Base-by-base conservation (phyloP, 345 rosid genomes). In the Lepidium aucheri region DNA sequence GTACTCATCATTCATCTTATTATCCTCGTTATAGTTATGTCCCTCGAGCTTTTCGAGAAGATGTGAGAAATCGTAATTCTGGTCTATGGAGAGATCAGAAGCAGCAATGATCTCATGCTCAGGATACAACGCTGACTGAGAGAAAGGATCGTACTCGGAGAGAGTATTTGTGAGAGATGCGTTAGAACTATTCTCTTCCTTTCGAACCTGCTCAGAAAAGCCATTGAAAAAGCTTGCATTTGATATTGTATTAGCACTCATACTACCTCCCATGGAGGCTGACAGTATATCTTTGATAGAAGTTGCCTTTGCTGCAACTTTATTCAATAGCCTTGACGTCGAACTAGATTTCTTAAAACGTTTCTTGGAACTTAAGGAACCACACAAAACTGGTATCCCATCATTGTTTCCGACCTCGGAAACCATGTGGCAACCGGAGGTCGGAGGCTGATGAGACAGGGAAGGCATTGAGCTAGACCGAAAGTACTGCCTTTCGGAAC, bases 261-360 rank as follows among this genome's bases (percentile, higher is more conserved):
- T 51, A 62, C 36, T 73, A 73, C 76, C 72, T 68, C 61, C 74
- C 53, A 74, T 47, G 40, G 70, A 74, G 33, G 69, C 65, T 5
- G 65, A 61, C 69, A 74, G 34, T 2, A 63, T 53, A 4, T 49
- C 74, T 63, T 62, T 69, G 16, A 74, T 51, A 24, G 66, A 63
- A 55, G 70, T 74, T 32, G 63, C 74, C 38, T 62, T 68, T 41
- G 74, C 52, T 12, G 78, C 74, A 41, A 74, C 65, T 69, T 57
- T 74, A 62, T 74, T 74, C 55, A 74, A 18, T 17, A 74, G 38
- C 60, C 70, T 49, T 47, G 78, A 74, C 11, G 78, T 74, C 17
- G 69, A 74, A 68, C 57, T 68, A 4, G 61, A 74, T 24, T 32
- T 61, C 1, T 51, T 40, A 10, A 43, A 73, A 43, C 8, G 50